Evolutionary conservation across 2,329 filamentous ascomycete genomes (phyloP).

Genomic region (Pseudocercospora crystallina): DNA sequence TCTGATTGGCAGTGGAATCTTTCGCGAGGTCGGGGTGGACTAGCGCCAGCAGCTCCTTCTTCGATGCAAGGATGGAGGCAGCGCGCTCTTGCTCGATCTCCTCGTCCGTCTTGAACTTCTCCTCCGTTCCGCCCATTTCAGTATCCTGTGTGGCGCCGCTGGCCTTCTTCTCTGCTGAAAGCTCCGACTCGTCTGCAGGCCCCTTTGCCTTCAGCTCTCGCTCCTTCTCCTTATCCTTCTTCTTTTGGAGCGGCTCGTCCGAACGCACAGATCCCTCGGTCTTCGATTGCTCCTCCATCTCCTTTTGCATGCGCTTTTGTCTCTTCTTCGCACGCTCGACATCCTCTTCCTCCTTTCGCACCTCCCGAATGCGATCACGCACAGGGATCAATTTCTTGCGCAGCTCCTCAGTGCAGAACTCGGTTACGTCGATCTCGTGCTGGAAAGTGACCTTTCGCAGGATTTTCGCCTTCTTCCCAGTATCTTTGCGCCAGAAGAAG

Average conservation of each 20-base stretch:
- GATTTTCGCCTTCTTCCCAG: conserved; percentile 98
- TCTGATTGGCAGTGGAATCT: conserved; percentile 86
- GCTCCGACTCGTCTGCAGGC: conserved; percentile 43
- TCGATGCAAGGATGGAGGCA: conserved; percentile 71
- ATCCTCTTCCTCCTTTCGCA: conserved; percentile 93
- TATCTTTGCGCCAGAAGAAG: conserved; percentile 96
- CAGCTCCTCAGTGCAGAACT: conserved; percentile 92
- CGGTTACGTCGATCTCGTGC: conserved; percentile 84
- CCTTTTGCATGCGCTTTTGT: conserved; percentile 69
- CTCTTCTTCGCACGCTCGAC: conserved; percentile 88
- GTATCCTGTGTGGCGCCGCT: conserved; percentile 62
- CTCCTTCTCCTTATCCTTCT: conserved; percentile 71
- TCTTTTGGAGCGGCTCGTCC: conserved; percentile 78
- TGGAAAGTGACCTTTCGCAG: conserved; percentile 98
- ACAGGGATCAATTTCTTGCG: conserved; percentile 81
- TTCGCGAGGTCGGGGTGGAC: conserved; percentile 72
- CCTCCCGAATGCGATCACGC: conserved; percentile 92
- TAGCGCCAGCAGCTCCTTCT: conserved; percentile 81
- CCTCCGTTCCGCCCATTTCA: conserved; percentile 72
- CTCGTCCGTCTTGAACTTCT: conserved; percentile 91
- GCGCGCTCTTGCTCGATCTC: conserved; percentile 85
- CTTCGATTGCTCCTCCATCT: conserved; percentile 51
- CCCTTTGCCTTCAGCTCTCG: conserved; percentile 35
- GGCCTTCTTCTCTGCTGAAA: conserved; percentile 47
- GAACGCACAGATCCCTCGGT: conserved; percentile 29